A percentile compares a stretch with the other conserved stretches of the same genome.
Conservation (phyloP, 305 asterid genomes). For the Fraxinus sp. region DNA sequence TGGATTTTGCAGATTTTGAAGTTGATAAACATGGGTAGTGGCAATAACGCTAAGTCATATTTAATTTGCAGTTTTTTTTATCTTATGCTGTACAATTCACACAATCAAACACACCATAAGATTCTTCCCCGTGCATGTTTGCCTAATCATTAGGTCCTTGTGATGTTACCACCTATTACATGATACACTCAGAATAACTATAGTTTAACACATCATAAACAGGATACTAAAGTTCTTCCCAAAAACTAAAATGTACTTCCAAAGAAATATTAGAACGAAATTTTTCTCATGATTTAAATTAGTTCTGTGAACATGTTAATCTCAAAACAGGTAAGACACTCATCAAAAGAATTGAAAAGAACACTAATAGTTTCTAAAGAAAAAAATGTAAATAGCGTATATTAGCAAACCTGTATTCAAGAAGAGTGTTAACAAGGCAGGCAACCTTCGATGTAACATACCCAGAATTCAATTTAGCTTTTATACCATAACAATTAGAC, state of each 20-base stretch:
- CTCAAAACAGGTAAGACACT: background rate
- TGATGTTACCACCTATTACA: background rate
- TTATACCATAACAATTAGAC: constrained; percentile 33
- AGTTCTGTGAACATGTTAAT: background rate
- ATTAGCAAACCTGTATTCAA: constrained; percentile 65
- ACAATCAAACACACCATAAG: background rate
- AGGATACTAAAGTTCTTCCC: background rate
- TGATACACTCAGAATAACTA: background rate
- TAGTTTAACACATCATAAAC: background rate
- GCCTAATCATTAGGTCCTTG: background rate
- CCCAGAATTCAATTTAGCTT: constrained; percentile 41
- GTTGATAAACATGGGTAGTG: background rate
- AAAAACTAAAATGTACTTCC: background rate
- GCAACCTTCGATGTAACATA: constrained; percentile 59
- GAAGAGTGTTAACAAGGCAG: constrained; percentile 66
- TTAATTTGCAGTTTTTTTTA: background rate
- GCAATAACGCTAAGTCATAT: background rate
- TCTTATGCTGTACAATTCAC: background rate
- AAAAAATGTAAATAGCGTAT: background rate
- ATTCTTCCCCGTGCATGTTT: background rate
- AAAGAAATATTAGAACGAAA: background rate
- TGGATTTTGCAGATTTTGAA: background rate
- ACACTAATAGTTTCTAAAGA: background rate
- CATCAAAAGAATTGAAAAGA: background rate
- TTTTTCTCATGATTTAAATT: background rate